Evolutionary conservation across 208 protist genomes (phyloP).

Genomic region (Leishmania major): DNA sequence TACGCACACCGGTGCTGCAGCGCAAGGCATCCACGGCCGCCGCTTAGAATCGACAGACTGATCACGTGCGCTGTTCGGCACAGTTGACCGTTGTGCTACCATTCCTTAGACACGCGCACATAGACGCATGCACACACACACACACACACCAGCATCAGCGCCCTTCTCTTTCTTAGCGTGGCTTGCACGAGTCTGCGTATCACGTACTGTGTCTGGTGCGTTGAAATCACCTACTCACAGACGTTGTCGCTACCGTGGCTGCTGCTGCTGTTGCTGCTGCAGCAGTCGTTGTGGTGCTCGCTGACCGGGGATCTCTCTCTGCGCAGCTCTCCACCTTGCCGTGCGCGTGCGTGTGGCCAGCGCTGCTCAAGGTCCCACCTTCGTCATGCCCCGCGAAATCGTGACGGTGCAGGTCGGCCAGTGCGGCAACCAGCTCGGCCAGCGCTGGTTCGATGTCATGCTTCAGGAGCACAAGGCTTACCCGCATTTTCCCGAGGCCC

Average conservation of each 20-base stretch:
- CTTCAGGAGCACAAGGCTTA: conserved; percentile 93
- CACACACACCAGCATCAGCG: background rate
- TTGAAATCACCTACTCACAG: background rate
- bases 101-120: background rate
- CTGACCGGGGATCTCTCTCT: background rate
- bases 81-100: background rate
- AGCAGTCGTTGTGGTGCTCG: conserved; percentile 4
- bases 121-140: background rate
- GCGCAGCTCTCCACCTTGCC: background rate
- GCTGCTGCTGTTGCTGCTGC: conserved; percentile 4
- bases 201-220: background rate
- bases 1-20: background rate
- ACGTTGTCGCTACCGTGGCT: conserved; percentile 6
- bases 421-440: conserved; percentile 95
- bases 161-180: background rate
- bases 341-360: background rate
- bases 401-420: conserved; percentile 93
- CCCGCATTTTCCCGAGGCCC: conserved; percentile 69
- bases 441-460: conserved; percentile 96
- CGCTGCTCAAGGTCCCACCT: background rate
- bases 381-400: conserved; percentile 87
- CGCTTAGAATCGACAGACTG: background rate
- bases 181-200: background rate
- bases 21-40: background rate
- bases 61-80: background rate